Evolutionary conservation across 805 yeast genomes (phyloP).

Genomic region (Saccharomycopsis sp.): DNA sequence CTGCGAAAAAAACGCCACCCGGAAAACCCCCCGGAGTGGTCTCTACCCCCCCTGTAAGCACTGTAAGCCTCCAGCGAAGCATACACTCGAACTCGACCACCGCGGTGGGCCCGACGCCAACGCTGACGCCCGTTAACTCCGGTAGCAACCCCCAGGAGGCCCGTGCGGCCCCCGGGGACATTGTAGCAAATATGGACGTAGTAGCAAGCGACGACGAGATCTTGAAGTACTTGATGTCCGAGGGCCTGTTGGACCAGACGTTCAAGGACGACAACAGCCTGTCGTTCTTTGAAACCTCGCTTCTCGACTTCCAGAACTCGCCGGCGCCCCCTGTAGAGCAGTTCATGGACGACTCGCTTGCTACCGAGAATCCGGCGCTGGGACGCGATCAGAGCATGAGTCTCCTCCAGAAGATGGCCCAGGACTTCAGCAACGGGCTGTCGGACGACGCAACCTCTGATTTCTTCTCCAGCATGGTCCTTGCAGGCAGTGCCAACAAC

Average conservation of each 20-base stretch:
- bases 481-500: neutral
- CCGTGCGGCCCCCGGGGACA: neutral
- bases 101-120: neutral
- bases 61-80: neutral
- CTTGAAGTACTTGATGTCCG: neutral
- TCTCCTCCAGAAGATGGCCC: neutral
- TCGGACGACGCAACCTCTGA: neutral
- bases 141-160: neutral
- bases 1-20: neutral
- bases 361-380: neutral
- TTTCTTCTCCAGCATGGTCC: neutral
- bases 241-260: neutral
- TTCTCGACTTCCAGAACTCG: neutral
- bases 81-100: neutral
- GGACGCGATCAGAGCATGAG: neutral
- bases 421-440: neutral
- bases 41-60: slow-evolving; percentile 5
- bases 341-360: neutral
- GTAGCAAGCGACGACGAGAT: neutral
- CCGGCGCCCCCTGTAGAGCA: neutral
- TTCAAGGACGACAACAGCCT: neutral
- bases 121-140: neutral
- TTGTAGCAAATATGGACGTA: neutral
- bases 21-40: slow-evolving; percentile 2
- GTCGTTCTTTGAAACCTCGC: neutral